Percentiles rank a stretch among this genome's conserved stretches.
Evolutionary conservation across 2,329 filamentous ascomycete genomes (phyloP).

Genomic region (Stachybotrys chartarum): DNA sequence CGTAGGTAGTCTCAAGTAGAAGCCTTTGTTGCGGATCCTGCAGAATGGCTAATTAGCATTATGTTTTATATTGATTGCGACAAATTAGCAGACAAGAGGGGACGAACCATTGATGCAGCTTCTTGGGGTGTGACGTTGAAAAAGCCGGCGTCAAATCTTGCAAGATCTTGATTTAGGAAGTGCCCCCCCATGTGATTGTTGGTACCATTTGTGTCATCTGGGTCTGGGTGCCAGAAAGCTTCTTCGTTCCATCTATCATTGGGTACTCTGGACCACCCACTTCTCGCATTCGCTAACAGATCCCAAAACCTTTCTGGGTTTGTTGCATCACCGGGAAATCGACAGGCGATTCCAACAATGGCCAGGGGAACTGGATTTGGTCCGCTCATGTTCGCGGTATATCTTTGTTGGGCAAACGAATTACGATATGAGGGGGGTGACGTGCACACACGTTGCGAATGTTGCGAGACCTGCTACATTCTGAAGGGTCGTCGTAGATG

Average conservation of each 20-base stretch:
- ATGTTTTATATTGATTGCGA: no score
- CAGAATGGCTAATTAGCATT: neutral
- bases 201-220: constrained; percentile 20
- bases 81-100: no score
- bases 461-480: no score
- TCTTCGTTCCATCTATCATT: constrained; percentile 8
- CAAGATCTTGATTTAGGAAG: constrained; percentile 34
- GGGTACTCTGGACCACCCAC: constrained; percentile 1
- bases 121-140: constrained; percentile 40
- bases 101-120: constrained; percentile 14
- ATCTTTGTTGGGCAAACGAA: no score
- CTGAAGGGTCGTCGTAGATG: no score
- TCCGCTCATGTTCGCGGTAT: neutral
- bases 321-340: constrained; percentile 3
- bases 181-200: constrained; percentile 21
- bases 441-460: no score
- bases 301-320: constrained; percentile 4
- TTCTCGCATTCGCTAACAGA: neutral
- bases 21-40: constrained; percentile 41
- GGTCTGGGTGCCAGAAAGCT: constrained; percentile 28
- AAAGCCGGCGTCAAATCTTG: constrained; percentile 39
- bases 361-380: constrained; percentile 1
- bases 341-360: constrained; percentile 4
- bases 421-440: no score
- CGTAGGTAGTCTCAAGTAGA: constrained; percentile 42